Evolutionary conservation across 768 basidiomycete species (phyloP).

Genomic region (Leucosporidium scottii): DNA sequence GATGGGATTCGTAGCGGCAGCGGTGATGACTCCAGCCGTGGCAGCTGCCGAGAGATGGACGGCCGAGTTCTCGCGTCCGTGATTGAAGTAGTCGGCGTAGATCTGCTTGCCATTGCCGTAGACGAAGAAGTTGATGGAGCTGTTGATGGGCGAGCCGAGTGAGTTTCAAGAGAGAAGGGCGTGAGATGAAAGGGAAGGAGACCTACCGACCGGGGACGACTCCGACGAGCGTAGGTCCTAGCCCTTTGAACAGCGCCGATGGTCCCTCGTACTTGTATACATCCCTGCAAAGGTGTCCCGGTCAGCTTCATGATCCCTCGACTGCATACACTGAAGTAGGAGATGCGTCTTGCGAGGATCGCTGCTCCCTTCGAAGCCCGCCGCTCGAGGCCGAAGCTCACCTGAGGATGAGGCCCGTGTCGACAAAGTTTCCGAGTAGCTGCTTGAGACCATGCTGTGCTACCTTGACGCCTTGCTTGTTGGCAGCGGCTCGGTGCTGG

Average conservation of each 20-base stretch:
- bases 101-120: slow-evolving; percentile 95
- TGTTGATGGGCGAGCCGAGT: slow-evolving; percentile 10
- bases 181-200: not conserved
- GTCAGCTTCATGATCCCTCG: not conserved
- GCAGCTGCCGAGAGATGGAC: slow-evolving; percentile 84
- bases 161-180: not conserved
- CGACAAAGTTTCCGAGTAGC: slow-evolving; percentile 84
- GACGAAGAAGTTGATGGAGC: slow-evolving; percentile 92
- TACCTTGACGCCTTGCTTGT: slow-evolving; percentile 41
- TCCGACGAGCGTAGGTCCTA: slow-evolving; percentile 89
- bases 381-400: slow-evolving; percentile 41
- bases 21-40: slow-evolving; percentile 73
- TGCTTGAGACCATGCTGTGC: slow-evolving; percentile 44
- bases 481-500: not conserved
- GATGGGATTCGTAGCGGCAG: slow-evolving; percentile 91
- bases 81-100: slow-evolving; percentile 66
- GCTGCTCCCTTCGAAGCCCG: not conserved
- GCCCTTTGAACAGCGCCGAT: slow-evolving; percentile 83
- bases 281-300: slow-evolving; percentile 35
- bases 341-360: not conserved
- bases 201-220: slow-evolving; percentile 74
- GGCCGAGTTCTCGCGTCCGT: slow-evolving; percentile 69
- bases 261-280: slow-evolving; percentile 85
- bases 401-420: slow-evolving; percentile 86
- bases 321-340: not conserved